Conservation (phyloP, 2,329 filamentous ascomycete genomes). For the Beauveria pseudobassiana region DNA sequence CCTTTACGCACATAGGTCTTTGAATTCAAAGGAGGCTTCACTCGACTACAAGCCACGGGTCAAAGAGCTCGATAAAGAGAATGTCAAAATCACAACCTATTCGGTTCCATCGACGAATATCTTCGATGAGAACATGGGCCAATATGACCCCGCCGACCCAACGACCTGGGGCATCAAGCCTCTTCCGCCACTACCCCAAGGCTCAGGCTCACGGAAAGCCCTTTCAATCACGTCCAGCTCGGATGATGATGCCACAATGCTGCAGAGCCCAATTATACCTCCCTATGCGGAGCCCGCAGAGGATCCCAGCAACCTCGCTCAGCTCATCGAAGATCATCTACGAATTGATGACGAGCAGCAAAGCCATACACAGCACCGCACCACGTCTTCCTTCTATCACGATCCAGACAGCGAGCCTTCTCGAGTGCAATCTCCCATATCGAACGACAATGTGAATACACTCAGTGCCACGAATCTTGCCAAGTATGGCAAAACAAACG, state of each 20-base stretch:
- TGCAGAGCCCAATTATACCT: constrained; percentile 5
- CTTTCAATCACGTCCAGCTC: neutral
- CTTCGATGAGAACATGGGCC: neutral
- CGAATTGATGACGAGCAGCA: neutral
- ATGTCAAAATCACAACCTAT: constrained; percentile 1
- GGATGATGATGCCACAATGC: constrained; percentile 11
- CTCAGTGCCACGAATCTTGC: constrained; percentile 23
- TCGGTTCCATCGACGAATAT: neutral
- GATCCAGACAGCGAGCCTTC: constrained; percentile 9
- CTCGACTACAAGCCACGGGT: neutral
- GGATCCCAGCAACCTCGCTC: constrained; percentile 14
- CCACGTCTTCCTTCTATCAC: constrained; percentile 12
- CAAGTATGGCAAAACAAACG: constrained; percentile 22
- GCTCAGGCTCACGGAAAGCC: neutral
- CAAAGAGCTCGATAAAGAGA: constrained; percentile 5
- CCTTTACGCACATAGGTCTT: neutral
- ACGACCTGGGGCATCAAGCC: constrained; percentile 13
- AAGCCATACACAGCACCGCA: neutral
- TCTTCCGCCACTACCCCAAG: constrained; percentile 12
- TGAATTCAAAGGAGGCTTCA: neutral
- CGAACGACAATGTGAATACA: constrained; percentile 15
- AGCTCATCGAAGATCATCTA: constrained; percentile 15
- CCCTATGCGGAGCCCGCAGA: neutral
- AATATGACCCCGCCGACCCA: constrained; percentile 9
- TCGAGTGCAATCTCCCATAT: constrained; percentile 22